Conservation (phyloP, 2,329 filamentous ascomycete genomes). For the Dendryphion nanum region DNA sequence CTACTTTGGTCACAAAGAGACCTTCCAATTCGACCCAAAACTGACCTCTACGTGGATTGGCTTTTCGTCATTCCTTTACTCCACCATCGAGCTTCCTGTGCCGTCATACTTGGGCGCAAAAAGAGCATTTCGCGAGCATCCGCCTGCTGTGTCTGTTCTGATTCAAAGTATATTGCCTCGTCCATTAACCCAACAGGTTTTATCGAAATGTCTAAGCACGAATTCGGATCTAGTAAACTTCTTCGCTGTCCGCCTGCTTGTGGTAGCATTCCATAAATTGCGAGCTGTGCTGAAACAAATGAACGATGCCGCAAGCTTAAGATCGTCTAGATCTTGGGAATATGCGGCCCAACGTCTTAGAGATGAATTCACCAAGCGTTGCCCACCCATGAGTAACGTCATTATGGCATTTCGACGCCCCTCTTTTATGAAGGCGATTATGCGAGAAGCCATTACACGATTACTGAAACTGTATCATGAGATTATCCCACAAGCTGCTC, state of each 20-base stretch:
- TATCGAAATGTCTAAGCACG: constrained; percentile 75
- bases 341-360: constrained; percentile 67
- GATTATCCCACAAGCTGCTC: constrained; percentile 72
- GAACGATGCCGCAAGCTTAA: constrained; percentile 42
- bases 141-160: constrained; percentile 75
- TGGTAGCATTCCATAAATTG: constrained; percentile 77
- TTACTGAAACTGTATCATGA: constrained; percentile 84
- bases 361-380: constrained; percentile 73
- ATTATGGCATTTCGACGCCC: constrained; percentile 71
- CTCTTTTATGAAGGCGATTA: constrained; percentile 64
- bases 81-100: constrained; percentile 71
- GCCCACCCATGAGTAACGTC: constrained; percentile 79
- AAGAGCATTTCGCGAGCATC: constrained; percentile 61
- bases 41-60: constrained; percentile 93
- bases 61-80: constrained; percentile 85
- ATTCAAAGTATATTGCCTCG: constrained; percentile 85
- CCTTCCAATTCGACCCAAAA: constrained; percentile 85
- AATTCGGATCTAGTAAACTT: constrained; percentile 78
- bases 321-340: constrained; percentile 59
- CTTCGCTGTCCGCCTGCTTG: constrained; percentile 78
- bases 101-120: constrained; percentile 70
- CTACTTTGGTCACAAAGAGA: constrained; percentile 77
- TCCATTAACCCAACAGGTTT: constrained; percentile 74
- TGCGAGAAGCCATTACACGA: constrained; percentile 75
- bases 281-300: constrained; percentile 62